A percentile compares a stretch with the other conserved stretches of the same genome.
phyloP scores from a whole-genome alignment of 306 rosid species.

The Sesbania bispinosa region DNA sequence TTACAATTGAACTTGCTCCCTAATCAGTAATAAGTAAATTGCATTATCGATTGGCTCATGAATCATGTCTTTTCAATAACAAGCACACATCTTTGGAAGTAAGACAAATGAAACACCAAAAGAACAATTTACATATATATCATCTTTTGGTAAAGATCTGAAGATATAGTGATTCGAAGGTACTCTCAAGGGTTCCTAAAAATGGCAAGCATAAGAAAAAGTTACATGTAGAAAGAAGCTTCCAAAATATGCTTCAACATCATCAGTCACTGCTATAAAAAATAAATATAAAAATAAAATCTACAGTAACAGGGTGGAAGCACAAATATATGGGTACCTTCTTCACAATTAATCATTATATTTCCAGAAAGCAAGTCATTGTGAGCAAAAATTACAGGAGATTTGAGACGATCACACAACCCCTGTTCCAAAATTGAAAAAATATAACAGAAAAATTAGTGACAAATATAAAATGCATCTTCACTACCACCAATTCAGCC shows the following conservation, averaged over 20 bases:
- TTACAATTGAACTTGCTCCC: slow-evolving; percentile 8
- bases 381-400: slow-evolving; percentile 86
- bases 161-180: not conserved
- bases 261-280: not conserved
- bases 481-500: not conserved
- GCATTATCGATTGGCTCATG: not conserved
- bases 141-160: not conserved
- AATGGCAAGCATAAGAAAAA: slow-evolving; percentile 6
- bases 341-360: slow-evolving; percentile 76
- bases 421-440: slow-evolving; percentile 61
- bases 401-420: slow-evolving; percentile 54
- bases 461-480: slow-evolving; percentile 16
- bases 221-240: not conserved
- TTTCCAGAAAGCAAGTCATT: slow-evolving; percentile 96
- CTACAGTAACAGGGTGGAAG: not conserved
- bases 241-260: not conserved
- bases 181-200: not conserved
- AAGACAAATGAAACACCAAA: not conserved
- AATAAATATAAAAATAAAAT: slow-evolving; percentile 10
- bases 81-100: not conserved
- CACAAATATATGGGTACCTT: slow-evolving; percentile 54
- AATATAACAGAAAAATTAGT: slow-evolving; percentile 12
- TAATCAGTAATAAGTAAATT: not conserved
- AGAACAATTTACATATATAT: not conserved
- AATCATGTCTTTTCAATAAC: not conserved